A percentile compares a stretch with the other conserved stretches of the same genome.
Conservation (phyloP, 306 rosid genomes). For the Begonia peltatifolia region DNA sequence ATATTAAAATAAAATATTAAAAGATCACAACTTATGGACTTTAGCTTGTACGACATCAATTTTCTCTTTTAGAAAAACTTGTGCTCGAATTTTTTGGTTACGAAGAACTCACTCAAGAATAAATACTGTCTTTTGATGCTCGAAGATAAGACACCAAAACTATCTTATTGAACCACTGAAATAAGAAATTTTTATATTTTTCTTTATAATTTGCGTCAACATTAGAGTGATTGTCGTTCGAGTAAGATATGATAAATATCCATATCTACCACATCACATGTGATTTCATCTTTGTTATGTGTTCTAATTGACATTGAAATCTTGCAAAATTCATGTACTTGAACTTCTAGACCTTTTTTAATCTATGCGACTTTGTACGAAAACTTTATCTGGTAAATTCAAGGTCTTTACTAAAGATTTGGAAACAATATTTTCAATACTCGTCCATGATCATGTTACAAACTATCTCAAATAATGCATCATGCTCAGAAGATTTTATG, state of each 20-base stretch:
- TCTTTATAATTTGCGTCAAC: no score
- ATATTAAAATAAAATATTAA: no score
- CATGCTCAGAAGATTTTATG: no score
- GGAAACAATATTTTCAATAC: not conserved
- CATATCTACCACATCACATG: not conserved
- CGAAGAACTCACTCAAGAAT: no score
- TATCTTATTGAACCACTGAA: not conserved
- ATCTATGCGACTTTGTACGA: not conserved
- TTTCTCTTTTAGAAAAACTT: no score
- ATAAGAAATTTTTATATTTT: no score
- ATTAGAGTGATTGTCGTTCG: not conserved
- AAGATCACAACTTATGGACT: no score
- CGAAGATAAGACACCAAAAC: not conserved
- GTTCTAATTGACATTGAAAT: not conserved
- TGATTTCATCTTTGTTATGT: not conserved
- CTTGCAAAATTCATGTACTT: not conserved
- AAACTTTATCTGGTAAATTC: not conserved
- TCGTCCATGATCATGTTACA: constrained; percentile 1
- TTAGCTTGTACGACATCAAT: no score
- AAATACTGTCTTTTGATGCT: no score
- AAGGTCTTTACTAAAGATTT: not conserved
- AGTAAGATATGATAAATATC: no score
- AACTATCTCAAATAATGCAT: not conserved
- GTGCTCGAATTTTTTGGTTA: no score
- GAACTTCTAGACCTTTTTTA: not conserved